A percentile compares a stretch with the other conserved stretches of the same genome.
Evolutionary conservation across 108 stramenopile species (phyloP).

Genomic region (Mediolabrus comicus): DNA sequence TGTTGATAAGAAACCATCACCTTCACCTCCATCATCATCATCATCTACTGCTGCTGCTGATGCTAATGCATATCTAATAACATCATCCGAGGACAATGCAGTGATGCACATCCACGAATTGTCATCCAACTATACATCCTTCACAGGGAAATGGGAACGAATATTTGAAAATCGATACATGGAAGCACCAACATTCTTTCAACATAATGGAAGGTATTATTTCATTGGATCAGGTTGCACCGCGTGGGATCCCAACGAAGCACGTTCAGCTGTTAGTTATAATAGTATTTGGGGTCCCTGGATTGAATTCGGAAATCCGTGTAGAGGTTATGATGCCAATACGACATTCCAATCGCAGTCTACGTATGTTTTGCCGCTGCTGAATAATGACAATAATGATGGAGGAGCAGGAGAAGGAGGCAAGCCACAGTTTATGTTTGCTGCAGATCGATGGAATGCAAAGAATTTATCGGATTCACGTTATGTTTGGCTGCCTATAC

Average conservation of each 20-base stretch:
- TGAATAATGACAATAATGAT: too few relatives aligned
- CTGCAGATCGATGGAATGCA: slow-evolving; percentile 19
- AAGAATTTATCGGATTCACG: slow-evolving; percentile 22
- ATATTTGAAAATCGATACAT: slow-evolving; percentile 14
- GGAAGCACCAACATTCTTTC: slow-evolving; percentile 22
- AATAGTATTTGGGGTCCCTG: slow-evolving; percentile 10
- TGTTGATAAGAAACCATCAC: slow-evolving; percentile 7
- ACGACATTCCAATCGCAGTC: slow-evolving; percentile 15
- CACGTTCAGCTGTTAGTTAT: slow-evolving; percentile 1
- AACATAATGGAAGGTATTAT: slow-evolving; percentile 11
- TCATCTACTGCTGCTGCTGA: too few relatives aligned
- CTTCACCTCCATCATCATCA: too few relatives aligned
- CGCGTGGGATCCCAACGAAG: slow-evolving; percentile 27
- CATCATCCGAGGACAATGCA: slow-evolving; percentile 25
- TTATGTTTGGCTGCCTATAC: slow-evolving; percentile 19
- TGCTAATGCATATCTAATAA: slow-evolving; percentile 10
- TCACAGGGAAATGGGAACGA: slow-evolving; percentile 7
- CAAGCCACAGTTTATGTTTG: slow-evolving; percentile 3
- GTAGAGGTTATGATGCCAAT: slow-evolving; percentile 7
- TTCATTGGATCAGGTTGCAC: slow-evolving; percentile 32
- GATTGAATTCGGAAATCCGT: slow-evolving; percentile 12
- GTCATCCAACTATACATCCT: slow-evolving; percentile 11
- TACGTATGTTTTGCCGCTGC: slow-evolving; percentile 15
- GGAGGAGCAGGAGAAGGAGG: not conserved
- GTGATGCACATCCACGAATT: slow-evolving; percentile 19